Evolutionary conservation across 2,329 filamentous ascomycete species (phyloP).

Genomic region (Penicillium freii): DNA sequence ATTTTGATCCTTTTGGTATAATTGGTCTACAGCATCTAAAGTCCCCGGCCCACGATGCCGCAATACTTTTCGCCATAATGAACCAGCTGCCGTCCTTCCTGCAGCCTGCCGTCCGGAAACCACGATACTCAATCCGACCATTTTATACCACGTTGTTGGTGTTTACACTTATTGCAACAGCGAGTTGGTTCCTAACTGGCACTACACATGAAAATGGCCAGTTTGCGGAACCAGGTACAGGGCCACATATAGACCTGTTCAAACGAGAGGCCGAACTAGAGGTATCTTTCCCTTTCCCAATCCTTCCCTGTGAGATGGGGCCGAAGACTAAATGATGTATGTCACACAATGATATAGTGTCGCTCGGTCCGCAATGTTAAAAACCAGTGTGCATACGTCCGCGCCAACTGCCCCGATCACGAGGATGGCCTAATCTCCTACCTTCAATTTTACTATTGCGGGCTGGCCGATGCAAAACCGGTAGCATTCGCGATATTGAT

Average conservation of each 20-base stretch:
- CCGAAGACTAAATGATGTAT: conserved; percentile 14
- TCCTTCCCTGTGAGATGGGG: conserved; percentile 5
- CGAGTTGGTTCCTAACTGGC: conserved; percentile 28
- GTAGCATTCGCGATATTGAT: conserved; percentile 77
- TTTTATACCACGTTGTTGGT: conserved; percentile 49
- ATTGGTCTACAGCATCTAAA: background rate
- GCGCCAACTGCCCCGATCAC: conserved; percentile 77
- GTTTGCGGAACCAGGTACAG: conserved; percentile 1
- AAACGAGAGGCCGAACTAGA: conserved; percentile 27
- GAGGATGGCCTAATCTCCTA: conserved; percentile 89
- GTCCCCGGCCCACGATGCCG: conserved; percentile 32
- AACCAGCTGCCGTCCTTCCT: conserved; percentile 22
- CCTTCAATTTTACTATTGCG: conserved; percentile 87
- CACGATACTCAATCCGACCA: conserved; percentile 44
- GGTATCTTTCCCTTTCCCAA: conserved; percentile 21
- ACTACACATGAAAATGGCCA: conserved; percentile 8
- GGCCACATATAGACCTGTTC: conserved; percentile 13
- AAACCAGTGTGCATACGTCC: conserved; percentile 86
- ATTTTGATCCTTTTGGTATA: background rate
- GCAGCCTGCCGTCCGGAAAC: conserved; percentile 24
- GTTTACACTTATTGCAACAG: conserved; percentile 32
- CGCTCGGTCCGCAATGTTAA: conserved; percentile 70
- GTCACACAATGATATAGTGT: conserved; percentile 54
- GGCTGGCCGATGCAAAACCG: conserved; percentile 64
- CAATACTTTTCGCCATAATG: conserved; percentile 25